Percentiles rank a stretch among this genome's conserved stretches.
Conservation (phyloP, 441 rosid genomes). For the Erodium chrysanthum region DNA sequence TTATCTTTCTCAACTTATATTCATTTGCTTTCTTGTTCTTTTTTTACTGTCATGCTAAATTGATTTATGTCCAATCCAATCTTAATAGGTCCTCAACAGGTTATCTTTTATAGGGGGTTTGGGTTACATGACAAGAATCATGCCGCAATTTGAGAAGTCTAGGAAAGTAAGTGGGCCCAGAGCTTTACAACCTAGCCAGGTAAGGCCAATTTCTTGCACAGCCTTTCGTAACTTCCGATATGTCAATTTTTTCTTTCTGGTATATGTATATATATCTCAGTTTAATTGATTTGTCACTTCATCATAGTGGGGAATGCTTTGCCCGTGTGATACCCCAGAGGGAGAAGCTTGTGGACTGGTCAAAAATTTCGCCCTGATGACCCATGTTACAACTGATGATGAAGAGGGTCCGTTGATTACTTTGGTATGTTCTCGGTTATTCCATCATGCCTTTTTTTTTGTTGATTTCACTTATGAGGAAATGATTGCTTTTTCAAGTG, state of each 20-base stretch:
- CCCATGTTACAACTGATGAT: conserved; percentile 95
- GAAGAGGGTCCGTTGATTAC: conserved; percentile 81
- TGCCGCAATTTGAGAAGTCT: conserved; percentile 92
- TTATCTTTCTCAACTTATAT: conserved; percentile 13
- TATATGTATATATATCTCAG: neutral
- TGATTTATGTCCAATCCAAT: conserved; percentile 18
- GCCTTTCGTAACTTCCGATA: neutral
- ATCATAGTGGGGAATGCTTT: conserved; percentile 96
- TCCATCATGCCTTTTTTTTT: neutral
- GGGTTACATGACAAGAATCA: conserved; percentile 78
- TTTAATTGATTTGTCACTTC: conserved; percentile 14
- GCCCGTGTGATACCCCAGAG: conserved; percentile 98
- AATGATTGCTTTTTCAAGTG: neutral
- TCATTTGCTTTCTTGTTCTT: conserved; percentile 12
- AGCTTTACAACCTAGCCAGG: conserved; percentile 99
- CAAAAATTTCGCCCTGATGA: conserved; percentile 95
- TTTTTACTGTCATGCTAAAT: neutral
- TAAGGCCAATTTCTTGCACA: conserved; percentile 24
- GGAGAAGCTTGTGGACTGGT: conserved; percentile 98
- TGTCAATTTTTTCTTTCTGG: conserved; percentile 7
- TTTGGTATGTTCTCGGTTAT: conserved; percentile 39
- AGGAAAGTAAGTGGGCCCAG: conserved; percentile 99
- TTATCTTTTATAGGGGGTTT: conserved; percentile 68
- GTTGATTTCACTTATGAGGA: neutral
- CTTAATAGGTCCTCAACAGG: conserved; percentile 56